Evolutionary conservation across 352 stramenopile genomes (phyloP), one percentile per base, ranked within the genome.

Genomic region (Phytophthora melonis): DNA sequence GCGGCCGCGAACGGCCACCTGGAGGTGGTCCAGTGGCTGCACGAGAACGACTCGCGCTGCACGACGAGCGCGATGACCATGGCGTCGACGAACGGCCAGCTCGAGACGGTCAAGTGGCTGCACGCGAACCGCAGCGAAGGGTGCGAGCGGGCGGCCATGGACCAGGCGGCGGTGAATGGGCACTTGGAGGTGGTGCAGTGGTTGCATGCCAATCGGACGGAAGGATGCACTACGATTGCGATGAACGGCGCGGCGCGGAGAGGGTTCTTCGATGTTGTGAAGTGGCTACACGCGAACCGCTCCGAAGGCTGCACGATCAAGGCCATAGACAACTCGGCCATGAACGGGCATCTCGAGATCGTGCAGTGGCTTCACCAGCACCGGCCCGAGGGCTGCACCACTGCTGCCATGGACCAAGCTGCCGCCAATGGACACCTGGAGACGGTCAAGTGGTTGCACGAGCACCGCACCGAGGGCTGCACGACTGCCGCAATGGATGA

Each of bases 361-460:
- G 70, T 81, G n/a, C 65, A 73, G 49, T 81, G 70, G 75, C 45
- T 81, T 13, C 70, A 78, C 54, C 21, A 69, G 25, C 18, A 75
- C 27, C 39, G 69, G 16, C 10, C 57, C 1, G 65, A 75, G 65
- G 68, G 73, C 1, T 80, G 73, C 43, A 80, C 68, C 13, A 58
- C 47, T 13, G 59, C 59, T 23, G 70, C 65, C 4, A 70, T 75
- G 43, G 63, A 77, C 45, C 66, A 77, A 43, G 70, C 70, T 61
- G 70, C 70, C 39, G 65, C 70, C 0, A 62, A 72, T 11, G 87
- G 87, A 19, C 84, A 88, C 30, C 36, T 91, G 13, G 80, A 83
- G 19, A 74, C 88, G 14, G 66, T 92, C n/a, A 56, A 83, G 59
- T 93, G 80, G 79, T 75, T 92, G 2, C 82, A 89, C 5, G 52